These are phyloP conservation scores for Microglena sp. DNA, from an alignment of 139 green algal species.

Conservation along the genomic window DNA sequence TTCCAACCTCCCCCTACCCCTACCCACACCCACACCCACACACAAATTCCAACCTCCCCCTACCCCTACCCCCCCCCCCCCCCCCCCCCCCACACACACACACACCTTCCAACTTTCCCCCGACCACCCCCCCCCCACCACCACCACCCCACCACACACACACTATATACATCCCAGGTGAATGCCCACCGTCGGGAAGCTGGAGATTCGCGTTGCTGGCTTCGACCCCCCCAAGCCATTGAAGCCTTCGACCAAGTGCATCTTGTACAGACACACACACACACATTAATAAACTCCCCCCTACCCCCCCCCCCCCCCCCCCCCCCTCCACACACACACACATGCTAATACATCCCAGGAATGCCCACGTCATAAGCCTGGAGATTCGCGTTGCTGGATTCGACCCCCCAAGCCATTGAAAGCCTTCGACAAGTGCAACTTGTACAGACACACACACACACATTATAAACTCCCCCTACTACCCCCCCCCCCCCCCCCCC, in stretches of 20 bases:
- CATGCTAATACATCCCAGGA: constrained; percentile 25
- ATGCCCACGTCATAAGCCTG: not conserved
- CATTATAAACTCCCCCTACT: not conserved
- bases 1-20: too few species aligned
- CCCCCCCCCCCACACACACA: too few species aligned
- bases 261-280: constrained; percentile 4
- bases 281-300: not conserved
- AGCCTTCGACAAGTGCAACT: not conserved
- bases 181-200: constrained; percentile 29
- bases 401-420: not conserved
- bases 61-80: too few species aligned
- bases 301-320: too few species aligned
- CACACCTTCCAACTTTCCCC: too few species aligned
- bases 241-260: constrained; percentile 40
- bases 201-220: constrained; percentile 59
- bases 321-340: not conserved
- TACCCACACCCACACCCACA: too few species aligned
- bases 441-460: not conserved
- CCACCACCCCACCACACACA: too few species aligned
- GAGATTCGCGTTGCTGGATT: constrained; percentile 4
- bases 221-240: constrained; percentile 53
- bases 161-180: constrained; percentile 20
- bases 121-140: too few species aligned
- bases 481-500: too few species aligned
- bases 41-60: too few species aligned